Evolutionary conservation across 495 filamentous ascomycete species (phyloP).

Genomic region (Talaromyces liani): DNA sequence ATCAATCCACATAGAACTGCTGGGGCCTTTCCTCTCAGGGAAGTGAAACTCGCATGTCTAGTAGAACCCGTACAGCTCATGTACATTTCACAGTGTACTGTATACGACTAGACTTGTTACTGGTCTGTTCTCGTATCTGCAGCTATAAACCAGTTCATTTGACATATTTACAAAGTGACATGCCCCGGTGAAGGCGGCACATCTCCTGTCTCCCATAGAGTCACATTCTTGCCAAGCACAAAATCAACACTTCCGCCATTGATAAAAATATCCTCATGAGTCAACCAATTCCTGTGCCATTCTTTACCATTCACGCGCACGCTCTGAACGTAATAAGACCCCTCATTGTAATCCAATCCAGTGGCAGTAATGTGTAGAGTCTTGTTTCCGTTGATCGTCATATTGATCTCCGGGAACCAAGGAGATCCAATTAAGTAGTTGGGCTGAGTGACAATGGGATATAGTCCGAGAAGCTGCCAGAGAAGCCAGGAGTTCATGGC

Average conservation of each 20-base stretch:
- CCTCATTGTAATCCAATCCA: slow-evolving; percentile 33
- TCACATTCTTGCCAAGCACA: slow-evolving; percentile 45
- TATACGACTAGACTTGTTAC: not conserved
- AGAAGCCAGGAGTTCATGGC: slow-evolving; percentile 65
- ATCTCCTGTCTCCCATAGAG: slow-evolving; percentile 48
- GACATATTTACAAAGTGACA: slow-evolving; percentile 8
- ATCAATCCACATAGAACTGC: not conserved
- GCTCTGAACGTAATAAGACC: slow-evolving; percentile 45
- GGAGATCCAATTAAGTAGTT: slow-evolving; percentile 58
- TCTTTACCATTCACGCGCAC: slow-evolving; percentile 24
- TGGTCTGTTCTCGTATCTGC: not conserved
- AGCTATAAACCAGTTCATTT: too few species aligned
- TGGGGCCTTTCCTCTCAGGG: not conserved
- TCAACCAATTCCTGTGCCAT: slow-evolving; percentile 50
- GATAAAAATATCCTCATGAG: slow-evolving; percentile 56
- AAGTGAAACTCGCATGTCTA: not conserved
- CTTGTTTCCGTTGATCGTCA: slow-evolving; percentile 48
- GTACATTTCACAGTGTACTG: not conserved
- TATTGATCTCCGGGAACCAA: slow-evolving; percentile 52
- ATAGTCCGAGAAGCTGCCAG: slow-evolving; percentile 66
- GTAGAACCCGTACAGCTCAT: not conserved
- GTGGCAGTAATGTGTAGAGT: slow-evolving; percentile 47
- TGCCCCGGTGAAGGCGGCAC: slow-evolving; percentile 46
- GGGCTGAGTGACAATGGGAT: slow-evolving; percentile 57
- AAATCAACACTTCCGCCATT: slow-evolving; percentile 58